Evolutionary conservation across 352 stramenopile species (phyloP).

Genomic region (Sclerospora graminicola): DNA sequence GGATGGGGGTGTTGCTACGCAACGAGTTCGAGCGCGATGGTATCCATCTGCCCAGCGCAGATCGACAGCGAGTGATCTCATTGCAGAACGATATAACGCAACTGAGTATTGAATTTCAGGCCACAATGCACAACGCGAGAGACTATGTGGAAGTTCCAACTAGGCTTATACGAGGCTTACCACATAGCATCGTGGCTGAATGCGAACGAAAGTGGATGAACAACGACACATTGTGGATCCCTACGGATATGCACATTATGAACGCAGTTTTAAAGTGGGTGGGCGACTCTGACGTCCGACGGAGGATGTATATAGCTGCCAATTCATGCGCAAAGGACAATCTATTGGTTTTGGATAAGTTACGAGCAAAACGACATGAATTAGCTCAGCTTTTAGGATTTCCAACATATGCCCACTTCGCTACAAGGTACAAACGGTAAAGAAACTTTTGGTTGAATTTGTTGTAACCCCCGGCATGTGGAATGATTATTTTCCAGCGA

Average conservation of each 20-base stretch:
- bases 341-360: slow-evolving; percentile 68
- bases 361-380: slow-evolving; percentile 81
- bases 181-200: slow-evolving; percentile 40
- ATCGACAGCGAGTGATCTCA: slow-evolving; percentile 73
- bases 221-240: slow-evolving; percentile 49
- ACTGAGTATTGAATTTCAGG: slow-evolving; percentile 83
- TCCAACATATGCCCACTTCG: slow-evolving; percentile 82
- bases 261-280: slow-evolving; percentile 91
- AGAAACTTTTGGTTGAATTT: no score
- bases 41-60: slow-evolving; percentile 82
- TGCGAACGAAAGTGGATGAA: slow-evolving; percentile 66
- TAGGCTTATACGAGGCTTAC: slow-evolving; percentile 41
- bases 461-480: neutral
- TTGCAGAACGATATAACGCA: slow-evolving; percentile 85
- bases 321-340: slow-evolving; percentile 80
- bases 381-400: slow-evolving; percentile 86
- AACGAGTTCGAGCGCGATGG: slow-evolving; percentile 94
- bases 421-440: slow-evolving; percentile 66
- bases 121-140: slow-evolving; percentile 61
- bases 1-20: slow-evolving; percentile 83
- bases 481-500: slow-evolving; percentile 24
- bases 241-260: slow-evolving; percentile 81
- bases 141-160: slow-evolving; percentile 58
- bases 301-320: slow-evolving; percentile 84
- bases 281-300: slow-evolving; percentile 55